A percentile compares a stretch with the other conserved stretches of the same genome.
phyloP scores from a whole-genome alignment of 2,329 filamentous ascomycete species.

The Leptosphaerulina australis region DNA sequence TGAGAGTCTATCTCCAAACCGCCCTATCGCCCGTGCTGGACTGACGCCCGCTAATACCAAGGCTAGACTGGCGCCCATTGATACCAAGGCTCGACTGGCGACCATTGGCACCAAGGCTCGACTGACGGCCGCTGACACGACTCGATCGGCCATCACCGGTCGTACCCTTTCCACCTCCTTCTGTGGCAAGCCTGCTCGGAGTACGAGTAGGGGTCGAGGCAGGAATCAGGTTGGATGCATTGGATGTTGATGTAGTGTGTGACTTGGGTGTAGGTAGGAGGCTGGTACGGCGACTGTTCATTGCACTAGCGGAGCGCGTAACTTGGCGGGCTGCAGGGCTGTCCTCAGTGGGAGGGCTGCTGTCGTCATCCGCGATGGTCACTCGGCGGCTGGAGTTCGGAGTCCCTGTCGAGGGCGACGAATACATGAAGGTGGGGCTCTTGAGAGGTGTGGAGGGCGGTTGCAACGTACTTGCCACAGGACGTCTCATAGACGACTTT shows the following conservation, averaged over 20 bases:
- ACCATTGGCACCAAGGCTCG: conserved; percentile 26
- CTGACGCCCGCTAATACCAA: conserved; percentile 20
- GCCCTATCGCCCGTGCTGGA: conserved; percentile 29
- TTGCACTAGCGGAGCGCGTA: conserved; percentile 36
- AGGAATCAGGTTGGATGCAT: conserved; percentile 24
- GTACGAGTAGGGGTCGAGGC: conserved; percentile 26
- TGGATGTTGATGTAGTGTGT: conserved; percentile 32
- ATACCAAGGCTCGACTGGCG: conserved; percentile 29
- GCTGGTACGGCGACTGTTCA: conserved; percentile 40
- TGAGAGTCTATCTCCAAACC: conserved; percentile 34
- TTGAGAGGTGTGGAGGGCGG: conserved; percentile 39
- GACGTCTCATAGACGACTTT: conserved; percentile 34
- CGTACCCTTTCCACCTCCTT: conserved; percentile 34
- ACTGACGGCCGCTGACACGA: conserved; percentile 30
- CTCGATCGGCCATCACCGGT: conserved; percentile 32
- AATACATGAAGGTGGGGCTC: conserved; percentile 21
- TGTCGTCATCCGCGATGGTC: conserved; percentile 28
- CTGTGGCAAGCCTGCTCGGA: conserved; percentile 32
- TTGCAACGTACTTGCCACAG: conserved; percentile 39
- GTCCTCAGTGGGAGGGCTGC: conserved; percentile 31
- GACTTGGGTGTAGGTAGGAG: conserved; percentile 39
- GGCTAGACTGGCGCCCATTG: conserved; percentile 27
- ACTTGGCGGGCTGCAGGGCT: conserved; percentile 38
- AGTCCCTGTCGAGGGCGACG: conserved; percentile 29
- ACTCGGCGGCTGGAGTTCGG: conserved; percentile 36